Conservation (phyloP, 2,329 filamentous ascomycete genomes). For the Fusarium mexicanum region DNA sequence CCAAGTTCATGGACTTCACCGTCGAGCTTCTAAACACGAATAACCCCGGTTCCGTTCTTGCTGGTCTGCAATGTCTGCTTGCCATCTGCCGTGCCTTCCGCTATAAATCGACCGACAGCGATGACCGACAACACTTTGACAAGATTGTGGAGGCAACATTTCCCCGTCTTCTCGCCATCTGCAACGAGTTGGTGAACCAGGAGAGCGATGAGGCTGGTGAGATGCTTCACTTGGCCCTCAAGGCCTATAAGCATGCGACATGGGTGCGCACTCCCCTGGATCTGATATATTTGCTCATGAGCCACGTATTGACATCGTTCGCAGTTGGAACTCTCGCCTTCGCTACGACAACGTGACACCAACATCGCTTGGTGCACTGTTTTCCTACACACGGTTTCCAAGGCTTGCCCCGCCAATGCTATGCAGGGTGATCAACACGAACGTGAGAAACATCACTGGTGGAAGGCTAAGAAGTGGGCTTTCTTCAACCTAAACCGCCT, state of each 20-base stretch:
- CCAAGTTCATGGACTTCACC: conserved; percentile 92
- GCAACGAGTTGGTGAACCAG: conserved; percentile 88
- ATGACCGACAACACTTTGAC: conserved; percentile 84
- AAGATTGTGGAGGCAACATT: conserved; percentile 93
- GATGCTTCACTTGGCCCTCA: conserved; percentile 94
- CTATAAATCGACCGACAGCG: conserved; percentile 85
- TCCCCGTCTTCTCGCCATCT: conserved; percentile 85
- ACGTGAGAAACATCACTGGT: conserved; percentile 95
- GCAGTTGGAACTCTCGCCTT: conserved; percentile 85
- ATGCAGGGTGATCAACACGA: conserved; percentile 87
- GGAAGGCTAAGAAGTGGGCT: conserved; percentile 99
- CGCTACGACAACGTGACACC: conserved; percentile 79
- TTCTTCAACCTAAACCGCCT: conserved; percentile 97
- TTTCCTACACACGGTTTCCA: conserved; percentile 89
- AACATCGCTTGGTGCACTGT: conserved; percentile 97
- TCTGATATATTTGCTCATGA: background rate
- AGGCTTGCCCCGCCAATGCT: conserved; percentile 80
- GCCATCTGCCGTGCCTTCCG: conserved; percentile 95
- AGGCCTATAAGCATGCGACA: conserved; percentile 97
- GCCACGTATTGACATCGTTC: conserved; percentile 41
- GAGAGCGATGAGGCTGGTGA: conserved; percentile 94
- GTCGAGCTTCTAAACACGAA: conserved; percentile 88
- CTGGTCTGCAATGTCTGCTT: conserved; percentile 91
- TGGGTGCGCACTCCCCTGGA: conserved; percentile 67
- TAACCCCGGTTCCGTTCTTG: conserved; percentile 86